Evolutionary conservation across 2,329 filamentous ascomycete genomes (phyloP), one percentile per base, ranked within the genome.

Genomic region (Penicillium sp.): DNA sequence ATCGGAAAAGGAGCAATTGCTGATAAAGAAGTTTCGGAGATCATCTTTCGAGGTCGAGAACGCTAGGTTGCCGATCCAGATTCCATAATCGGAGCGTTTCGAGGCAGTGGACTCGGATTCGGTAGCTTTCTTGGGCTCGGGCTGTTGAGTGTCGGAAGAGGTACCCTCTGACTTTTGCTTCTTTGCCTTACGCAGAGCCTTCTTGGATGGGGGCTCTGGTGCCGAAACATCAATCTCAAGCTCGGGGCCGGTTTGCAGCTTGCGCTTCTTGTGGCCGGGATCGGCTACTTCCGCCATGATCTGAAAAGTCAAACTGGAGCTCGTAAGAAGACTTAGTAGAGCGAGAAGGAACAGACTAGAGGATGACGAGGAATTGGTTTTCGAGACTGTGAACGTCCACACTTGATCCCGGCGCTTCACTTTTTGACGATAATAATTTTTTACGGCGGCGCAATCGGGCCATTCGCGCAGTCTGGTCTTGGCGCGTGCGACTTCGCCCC

Each of bases 61-160:
- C n/a, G 84, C 79, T 46, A 98, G 68, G 65, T 98, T 98, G 54
- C 93, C 92, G 53, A 98, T 85, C 92, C 92, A 98, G 50, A 98
- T 79, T 45, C 88, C 86, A 64, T 87, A 80, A 12, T 85, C 80
- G 7, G 87, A 92, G 42, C 86, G 82, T 37, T 67, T 62, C 9
- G 57, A 55, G 30, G 64, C 32, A n/a, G 50, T 20, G 11, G 36
- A 46, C 46, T 32, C 57, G 55, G 44, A 55, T 22, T 59, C 44
- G 25, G 37, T 30, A 4, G 40, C 30, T 12, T 47, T 45, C 8
- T 51, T 66, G 54, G 49, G 60, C 35, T 68, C 64, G 17, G 27
- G 30, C 7, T 37, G 30, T 30, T 43, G 30, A 30, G 40, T 10
- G 32, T 53, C 44, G 9, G 50, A 43, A 8, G 44, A 37, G 9